These are phyloP conservation scores for Vigna trinervia DNA, from an alignment of 306 rosid genomes.

Conservation along the genomic window DNA sequence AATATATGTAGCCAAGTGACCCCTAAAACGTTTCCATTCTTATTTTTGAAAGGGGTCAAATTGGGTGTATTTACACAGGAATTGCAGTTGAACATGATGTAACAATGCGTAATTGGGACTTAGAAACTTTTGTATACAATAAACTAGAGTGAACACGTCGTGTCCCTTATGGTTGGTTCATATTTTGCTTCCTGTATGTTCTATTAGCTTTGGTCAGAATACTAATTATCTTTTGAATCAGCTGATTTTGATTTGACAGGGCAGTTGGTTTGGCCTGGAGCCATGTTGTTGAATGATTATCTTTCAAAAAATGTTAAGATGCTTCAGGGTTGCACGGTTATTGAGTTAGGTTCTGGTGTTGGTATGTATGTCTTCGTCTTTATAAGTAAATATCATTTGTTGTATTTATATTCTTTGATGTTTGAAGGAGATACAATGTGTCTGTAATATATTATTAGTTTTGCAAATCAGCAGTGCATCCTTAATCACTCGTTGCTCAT, in stretches of 20 bases:
- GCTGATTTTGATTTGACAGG: slow-evolving; percentile 98
- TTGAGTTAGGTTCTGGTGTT: slow-evolving; percentile 96
- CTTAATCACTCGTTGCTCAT: background rate
- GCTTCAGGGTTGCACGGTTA: slow-evolving; percentile 66
- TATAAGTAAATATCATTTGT: slow-evolving; percentile 24
- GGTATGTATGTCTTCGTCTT: slow-evolving; percentile 70
- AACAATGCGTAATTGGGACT: background rate
- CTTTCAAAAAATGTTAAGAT: slow-evolving; percentile 69
- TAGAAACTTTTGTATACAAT: slow-evolving; percentile 1
- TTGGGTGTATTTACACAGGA: background rate
- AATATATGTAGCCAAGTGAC: slow-evolving; percentile 13
- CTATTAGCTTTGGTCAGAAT: slow-evolving; percentile 9
- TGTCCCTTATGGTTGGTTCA: background rate
- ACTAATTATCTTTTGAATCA: slow-evolving; percentile 56
- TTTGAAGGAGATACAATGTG: slow-evolving; percentile 21
- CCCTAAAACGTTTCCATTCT: slow-evolving; percentile 1
- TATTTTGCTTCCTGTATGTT: slow-evolving; percentile 28
- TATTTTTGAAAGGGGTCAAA: slow-evolving; percentile 13
- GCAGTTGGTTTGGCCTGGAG: slow-evolving; percentile 98
- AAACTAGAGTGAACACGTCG: background rate
- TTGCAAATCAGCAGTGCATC: background rate
- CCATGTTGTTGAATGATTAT: slow-evolving; percentile 83
- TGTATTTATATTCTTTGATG: slow-evolving; percentile 16
- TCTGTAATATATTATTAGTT: slow-evolving; percentile 11
- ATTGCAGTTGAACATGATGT: slow-evolving; percentile 1